Evolutionary conservation across 768 basidiomycete genomes (phyloP).

Genomic region (Naganishia vishniacii): DNA sequence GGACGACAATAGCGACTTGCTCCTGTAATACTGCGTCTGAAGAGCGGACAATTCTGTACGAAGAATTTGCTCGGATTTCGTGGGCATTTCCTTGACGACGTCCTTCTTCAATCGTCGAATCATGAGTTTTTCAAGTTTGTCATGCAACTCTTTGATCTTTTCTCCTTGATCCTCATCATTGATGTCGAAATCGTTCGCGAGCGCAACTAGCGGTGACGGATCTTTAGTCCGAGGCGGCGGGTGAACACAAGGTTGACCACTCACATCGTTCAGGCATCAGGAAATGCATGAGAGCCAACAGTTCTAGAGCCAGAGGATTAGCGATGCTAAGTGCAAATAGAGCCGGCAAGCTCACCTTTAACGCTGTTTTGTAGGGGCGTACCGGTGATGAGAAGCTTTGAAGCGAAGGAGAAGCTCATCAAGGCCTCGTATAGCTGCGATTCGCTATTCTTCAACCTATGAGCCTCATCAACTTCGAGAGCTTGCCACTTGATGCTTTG

Average conservation of each 20-base stretch:
- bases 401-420: constrained; percentile 77
- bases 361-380: constrained; percentile 99
- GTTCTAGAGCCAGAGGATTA: constrained; percentile 53
- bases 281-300: constrained; percentile 97
- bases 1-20: constrained; percentile 57
- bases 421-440: constrained; percentile 94
- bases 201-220: constrained; percentile 33
- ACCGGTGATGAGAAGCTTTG: constrained; percentile 93
- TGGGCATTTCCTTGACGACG: constrained; percentile 89
- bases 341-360: constrained; percentile 51
- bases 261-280: constrained; percentile 91
- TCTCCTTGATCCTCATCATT: constrained; percentile 83
- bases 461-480: constrained; percentile 94
- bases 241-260: too few species aligned
- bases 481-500: constrained; percentile 96
- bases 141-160: constrained; percentile 85
- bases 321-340: neutral
- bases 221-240: too few species aligned
- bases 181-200: constrained; percentile 92
- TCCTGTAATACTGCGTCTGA: constrained; percentile 98
- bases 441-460: constrained; percentile 96
- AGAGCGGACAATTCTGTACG: constrained; percentile 95
- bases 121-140: constrained; percentile 90
- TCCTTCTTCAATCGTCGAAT: constrained; percentile 88
- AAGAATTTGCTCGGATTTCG: constrained; percentile 95